Evolutionary conservation across 345 rosid genomes (phyloP).

Genomic region (Punica granatum): DNA sequence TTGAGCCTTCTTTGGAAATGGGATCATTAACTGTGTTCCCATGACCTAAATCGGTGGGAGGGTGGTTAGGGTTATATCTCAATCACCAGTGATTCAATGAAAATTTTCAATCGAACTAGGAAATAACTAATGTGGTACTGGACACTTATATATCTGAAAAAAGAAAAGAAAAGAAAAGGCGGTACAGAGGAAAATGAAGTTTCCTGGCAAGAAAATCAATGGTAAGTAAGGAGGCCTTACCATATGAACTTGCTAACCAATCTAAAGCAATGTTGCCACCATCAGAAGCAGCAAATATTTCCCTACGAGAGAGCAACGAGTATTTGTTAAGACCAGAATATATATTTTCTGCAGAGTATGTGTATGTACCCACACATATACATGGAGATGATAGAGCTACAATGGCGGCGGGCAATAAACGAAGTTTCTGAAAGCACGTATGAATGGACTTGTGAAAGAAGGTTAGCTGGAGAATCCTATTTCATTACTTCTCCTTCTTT

Average conservation of each 20-base stretch:
- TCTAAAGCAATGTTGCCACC: slow-evolving; percentile 78
- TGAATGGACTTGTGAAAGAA: too few species aligned
- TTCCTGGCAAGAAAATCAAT: too few species aligned
- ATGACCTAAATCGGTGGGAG: not conserved
- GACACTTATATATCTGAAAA: too few species aligned
- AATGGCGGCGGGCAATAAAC: too few species aligned
- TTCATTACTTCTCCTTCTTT: too few species aligned
- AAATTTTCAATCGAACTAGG: not conserved
- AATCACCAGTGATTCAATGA: not conserved
- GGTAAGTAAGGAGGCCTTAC: slow-evolving; percentile 32
- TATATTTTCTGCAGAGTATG: not conserved
- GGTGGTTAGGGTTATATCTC: not conserved
- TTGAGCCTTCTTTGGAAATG: not conserved
- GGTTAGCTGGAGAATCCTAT: too few species aligned
- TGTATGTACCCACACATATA: not conserved
- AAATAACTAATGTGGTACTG: too few species aligned
- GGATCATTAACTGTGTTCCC: not conserved
- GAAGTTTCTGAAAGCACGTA: too few species aligned
- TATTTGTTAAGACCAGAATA: not conserved
- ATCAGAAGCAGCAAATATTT: slow-evolving; percentile 54
- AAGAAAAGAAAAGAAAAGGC: too few species aligned
- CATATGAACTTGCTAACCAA: slow-evolving; percentile 52
- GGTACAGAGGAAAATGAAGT: too few species aligned
- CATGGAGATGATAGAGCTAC: too few species aligned
- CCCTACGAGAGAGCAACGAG: slow-evolving; percentile 22